phyloP scores from a whole-genome alignment of 495 filamentous ascomycete species.

The Penicillium canescens region DNA sequence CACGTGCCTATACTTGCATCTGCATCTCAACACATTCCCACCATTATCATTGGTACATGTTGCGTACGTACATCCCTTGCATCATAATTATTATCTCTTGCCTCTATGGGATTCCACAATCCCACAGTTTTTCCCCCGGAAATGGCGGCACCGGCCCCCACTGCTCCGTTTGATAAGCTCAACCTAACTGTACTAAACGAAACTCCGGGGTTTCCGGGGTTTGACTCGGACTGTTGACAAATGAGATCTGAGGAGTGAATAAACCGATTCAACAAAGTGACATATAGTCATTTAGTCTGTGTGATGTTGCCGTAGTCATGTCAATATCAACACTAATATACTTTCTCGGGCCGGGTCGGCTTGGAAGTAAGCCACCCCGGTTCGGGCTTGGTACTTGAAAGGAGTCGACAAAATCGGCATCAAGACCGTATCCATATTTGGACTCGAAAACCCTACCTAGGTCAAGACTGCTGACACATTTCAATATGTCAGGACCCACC shows the following conservation, averaged over 20 bases:
- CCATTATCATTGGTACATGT: not conserved
- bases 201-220: not conserved
- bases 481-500: not conserved
- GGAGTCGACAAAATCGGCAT: not conserved
- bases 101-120: not conserved
- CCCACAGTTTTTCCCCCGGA: not conserved
- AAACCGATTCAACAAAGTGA: not conserved
- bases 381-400: not conserved
- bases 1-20: not conserved
- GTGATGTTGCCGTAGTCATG: too few relatives aligned
- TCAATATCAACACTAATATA: not conserved
- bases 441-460: too few relatives aligned
- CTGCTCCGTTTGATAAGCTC: not conserved
- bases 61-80: not conserved
- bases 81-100: not conserved
- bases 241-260: not conserved
- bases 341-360: slow-evolving; percentile 1
- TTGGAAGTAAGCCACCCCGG: not conserved
- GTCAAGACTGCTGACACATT: not conserved
- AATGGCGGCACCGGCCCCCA: not conserved
- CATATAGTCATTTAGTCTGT: not conserved
- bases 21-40: not conserved
- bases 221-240: not conserved
- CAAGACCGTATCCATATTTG: too few relatives aligned
- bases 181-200: slow-evolving; percentile 1